Percentiles rank a stretch among this genome's conserved stretches.
Evolutionary conservation across 805 yeast species (phyloP).

Genomic region (Hanseniaspora singularis): DNA sequence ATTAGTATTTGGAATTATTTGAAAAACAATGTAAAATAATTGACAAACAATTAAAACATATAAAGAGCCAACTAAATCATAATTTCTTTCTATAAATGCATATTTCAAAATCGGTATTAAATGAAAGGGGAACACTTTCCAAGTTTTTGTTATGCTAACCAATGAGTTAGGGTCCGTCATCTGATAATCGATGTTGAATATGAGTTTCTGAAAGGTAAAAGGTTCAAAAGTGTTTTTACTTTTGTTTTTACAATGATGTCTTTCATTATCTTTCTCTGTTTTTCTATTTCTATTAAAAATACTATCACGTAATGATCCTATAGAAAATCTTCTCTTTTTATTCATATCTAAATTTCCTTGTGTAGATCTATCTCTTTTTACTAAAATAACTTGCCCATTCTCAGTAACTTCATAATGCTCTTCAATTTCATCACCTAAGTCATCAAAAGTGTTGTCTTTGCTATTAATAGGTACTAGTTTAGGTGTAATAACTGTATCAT

Average conservation of each 20-base stretch:
- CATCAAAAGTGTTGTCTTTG: neutral
- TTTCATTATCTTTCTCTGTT: neutral
- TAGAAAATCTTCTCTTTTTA: neutral
- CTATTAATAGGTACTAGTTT: slow-evolving; percentile 5
- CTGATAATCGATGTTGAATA: slow-evolving; percentile 9
- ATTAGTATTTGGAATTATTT: slow-evolving; percentile 27
- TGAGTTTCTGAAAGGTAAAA: neutral
- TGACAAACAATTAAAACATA: slow-evolving; percentile 28
- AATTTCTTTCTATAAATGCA: slow-evolving; percentile 22
- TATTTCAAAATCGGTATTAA: slow-evolving; percentile 28
- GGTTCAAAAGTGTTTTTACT: neutral
- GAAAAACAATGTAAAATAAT: slow-evolving; percentile 28
- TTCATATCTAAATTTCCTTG: neutral
- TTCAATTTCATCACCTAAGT: neutral
- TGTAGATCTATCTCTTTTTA: neutral
- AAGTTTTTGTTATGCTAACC: slow-evolving; percentile 26
- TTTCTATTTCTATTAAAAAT: neutral
- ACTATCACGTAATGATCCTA: neutral
- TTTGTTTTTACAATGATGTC: neutral
- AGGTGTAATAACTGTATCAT: slow-evolving; percentile 17
- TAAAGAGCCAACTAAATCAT: slow-evolving; percentile 24
- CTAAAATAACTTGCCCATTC: slow-evolving; percentile 1
- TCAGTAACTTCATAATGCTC: slow-evolving; percentile 9
- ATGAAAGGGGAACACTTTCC: slow-evolving; percentile 26
- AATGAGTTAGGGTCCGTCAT: slow-evolving; percentile 19